These are phyloP conservation scores for Poa pratensis DNA, from an alignment of 176 grass and related monocot genomes.

Conservation along the genomic window DNA sequence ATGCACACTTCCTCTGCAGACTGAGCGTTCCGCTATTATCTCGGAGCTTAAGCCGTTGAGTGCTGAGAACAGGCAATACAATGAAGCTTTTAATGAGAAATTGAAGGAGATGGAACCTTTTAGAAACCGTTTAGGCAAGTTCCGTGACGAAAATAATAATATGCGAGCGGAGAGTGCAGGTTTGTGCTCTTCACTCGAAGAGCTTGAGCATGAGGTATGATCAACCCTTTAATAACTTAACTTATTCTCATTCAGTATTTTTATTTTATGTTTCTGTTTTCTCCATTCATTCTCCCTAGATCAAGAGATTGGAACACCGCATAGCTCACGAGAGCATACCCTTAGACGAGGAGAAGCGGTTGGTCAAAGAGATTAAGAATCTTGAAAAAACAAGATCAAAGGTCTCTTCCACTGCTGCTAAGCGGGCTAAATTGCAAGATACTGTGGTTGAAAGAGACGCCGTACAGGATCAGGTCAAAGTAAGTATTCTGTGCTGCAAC, in stretches of 20 bases:
- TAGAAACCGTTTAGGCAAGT: constrained; percentile 73
- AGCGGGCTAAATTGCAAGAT: constrained; percentile 77
- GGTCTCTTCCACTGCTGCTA: constrained; percentile 75
- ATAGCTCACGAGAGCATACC: constrained; percentile 92
- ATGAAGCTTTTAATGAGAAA: constrained; percentile 69
- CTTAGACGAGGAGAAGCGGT: constrained; percentile 82
- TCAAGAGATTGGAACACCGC: constrained; percentile 78
- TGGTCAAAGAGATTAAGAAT: constrained; percentile 86
- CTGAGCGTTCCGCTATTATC: constrained; percentile 68
- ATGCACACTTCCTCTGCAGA: constrained; percentile 48
- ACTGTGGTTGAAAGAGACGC: constrained; percentile 76
- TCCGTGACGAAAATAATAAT: constrained; percentile 79
- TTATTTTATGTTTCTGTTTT: constrained; percentile 44
- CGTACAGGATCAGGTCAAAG: constrained; percentile 91
- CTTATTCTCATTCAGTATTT: not conserved
- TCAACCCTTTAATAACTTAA: constrained; percentile 22
- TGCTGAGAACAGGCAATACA: constrained; percentile 78
- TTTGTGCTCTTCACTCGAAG: constrained; percentile 89
- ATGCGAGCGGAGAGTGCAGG: constrained; percentile 77
- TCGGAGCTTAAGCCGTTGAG: constrained; percentile 70
- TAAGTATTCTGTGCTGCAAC: constrained; percentile 50
- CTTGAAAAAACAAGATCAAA: constrained; percentile 88
- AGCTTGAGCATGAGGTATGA: constrained; percentile 81
- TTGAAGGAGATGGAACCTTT: constrained; percentile 81
- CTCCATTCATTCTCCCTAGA: constrained; percentile 49